Percentiles rank a stretch among this genome's conserved stretches.
phyloP scores from a whole-genome alignment of 148 eudicot species.

The Suaeda aralocaspica region DNA sequence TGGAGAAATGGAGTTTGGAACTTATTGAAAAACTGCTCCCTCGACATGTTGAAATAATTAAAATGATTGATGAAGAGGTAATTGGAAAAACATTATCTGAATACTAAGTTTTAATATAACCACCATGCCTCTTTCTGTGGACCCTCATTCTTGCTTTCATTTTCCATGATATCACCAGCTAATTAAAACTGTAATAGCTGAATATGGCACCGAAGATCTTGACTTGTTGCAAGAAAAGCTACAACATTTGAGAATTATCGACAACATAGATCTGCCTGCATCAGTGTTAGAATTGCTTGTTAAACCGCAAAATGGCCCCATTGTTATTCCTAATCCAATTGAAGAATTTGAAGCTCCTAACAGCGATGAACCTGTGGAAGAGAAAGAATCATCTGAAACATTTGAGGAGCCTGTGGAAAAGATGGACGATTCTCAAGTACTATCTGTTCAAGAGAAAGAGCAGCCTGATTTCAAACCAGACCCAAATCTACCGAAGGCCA shows the following conservation, averaged over 20 bases:
- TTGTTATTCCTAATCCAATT: conserved; percentile 16
- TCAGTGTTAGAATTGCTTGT: conserved; percentile 40
- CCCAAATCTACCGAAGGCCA: conserved; percentile 63
- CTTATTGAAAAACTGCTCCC: conserved; percentile 84
- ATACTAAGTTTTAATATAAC: neutral
- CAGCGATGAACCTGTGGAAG: conserved; percentile 28
- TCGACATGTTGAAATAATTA: conserved; percentile 90
- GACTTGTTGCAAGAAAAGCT: conserved; percentile 67
- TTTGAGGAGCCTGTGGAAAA: conserved; percentile 21
- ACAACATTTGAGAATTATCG: conserved; percentile 76
- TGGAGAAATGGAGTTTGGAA: conserved; percentile 97
- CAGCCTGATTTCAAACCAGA: conserved; percentile 34
- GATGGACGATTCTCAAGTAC: conserved; percentile 32
- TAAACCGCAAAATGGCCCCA: conserved; percentile 40
- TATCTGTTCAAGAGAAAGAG: conserved; percentile 21
- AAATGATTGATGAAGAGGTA: conserved; percentile 87
- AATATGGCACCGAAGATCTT: conserved; percentile 69
- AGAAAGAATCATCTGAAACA: conserved; percentile 26
- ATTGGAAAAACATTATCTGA: neutral
- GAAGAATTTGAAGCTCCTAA: conserved; percentile 22
- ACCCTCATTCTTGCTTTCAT: conserved; percentile 9
- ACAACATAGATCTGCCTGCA: conserved; percentile 74
- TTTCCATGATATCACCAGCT: conserved; percentile 40
- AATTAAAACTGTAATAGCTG: conserved; percentile 53
- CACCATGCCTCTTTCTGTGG: neutral